Percentiles rank a stretch among this genome's conserved stretches.
phyloP scores from a whole-genome alignment of 2,329 filamentous ascomycete species.

The Xylariomycetidae sp. region DNA sequence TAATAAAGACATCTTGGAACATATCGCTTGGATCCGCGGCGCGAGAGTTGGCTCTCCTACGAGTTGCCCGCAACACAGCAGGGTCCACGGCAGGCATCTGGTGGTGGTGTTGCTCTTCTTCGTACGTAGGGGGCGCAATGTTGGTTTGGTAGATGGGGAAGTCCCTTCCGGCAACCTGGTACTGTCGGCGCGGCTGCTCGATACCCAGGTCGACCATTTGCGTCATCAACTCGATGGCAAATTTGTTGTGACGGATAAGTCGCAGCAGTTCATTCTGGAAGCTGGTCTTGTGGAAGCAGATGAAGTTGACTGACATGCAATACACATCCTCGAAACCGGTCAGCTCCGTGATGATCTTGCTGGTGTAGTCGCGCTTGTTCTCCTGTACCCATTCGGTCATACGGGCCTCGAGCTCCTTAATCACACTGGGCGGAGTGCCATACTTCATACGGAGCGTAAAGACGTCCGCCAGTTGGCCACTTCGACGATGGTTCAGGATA shows the following conservation, averaged over 20 bases:
- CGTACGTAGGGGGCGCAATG: slow-evolving; percentile 27
- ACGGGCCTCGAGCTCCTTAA: slow-evolving; percentile 72
- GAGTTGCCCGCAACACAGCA: slow-evolving; percentile 18
- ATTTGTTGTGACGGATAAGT: slow-evolving; percentile 86
- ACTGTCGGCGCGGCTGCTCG: slow-evolving; percentile 71
- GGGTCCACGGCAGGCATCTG: slow-evolving; percentile 16
- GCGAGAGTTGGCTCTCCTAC: slow-evolving; percentile 22
- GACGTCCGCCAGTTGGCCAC: slow-evolving; percentile 80
- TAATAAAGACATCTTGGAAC: slow-evolving; percentile 41
- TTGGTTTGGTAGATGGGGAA: slow-evolving; percentile 56
- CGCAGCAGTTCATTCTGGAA: slow-evolving; percentile 93
- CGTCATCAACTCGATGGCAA: slow-evolving; percentile 85
- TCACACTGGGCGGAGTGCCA: slow-evolving; percentile 73
- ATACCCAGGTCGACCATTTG: slow-evolving; percentile 79
- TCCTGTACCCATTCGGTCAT: slow-evolving; percentile 76
- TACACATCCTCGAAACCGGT: slow-evolving; percentile 75
- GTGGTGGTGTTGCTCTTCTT: slow-evolving; percentile 9
- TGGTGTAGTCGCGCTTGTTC: slow-evolving; percentile 86
- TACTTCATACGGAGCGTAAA: slow-evolving; percentile 82
- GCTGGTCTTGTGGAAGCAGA: slow-evolving; percentile 97
- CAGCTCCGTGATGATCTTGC: slow-evolving; percentile 81
- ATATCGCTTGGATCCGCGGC: slow-evolving; percentile 26
- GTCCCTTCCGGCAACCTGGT: slow-evolving; percentile 60
- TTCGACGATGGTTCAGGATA: slow-evolving; percentile 90
- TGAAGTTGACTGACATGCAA: slow-evolving; percentile 80